Evolutionary conservation across 106 monocot genomes (phyloP), one percentile per base, ranked within the genome.

Genomic region (Cymbidium sinense): DNA sequence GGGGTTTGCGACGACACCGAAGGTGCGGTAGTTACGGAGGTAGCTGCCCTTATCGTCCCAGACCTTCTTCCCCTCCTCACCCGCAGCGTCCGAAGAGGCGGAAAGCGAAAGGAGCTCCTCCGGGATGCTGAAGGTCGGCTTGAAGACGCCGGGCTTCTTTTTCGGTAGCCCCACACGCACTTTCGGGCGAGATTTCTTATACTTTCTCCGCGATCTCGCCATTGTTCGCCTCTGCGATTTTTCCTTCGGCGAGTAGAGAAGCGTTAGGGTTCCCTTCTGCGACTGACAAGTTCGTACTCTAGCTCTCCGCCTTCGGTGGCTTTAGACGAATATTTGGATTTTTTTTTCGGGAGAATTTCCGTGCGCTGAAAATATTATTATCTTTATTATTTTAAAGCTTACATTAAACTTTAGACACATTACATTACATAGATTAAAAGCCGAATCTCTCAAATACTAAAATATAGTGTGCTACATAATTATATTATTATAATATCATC

Each of bases 1-100:
- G 7, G 98, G 98, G 79, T 98, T 98, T 18, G 91, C 64, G 73
- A 96, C 90, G 65, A 96, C 88, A n/a, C 96, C 96, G 78, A 96
- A 96, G 52, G 91, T 34, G 19, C 77, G 75, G 79, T 96, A 96
- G 86, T 96, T 96, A 30, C 73, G 62, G 71, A 96, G 75, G 77
- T 93, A 87, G 76, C 87, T 91, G 13, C 89, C 96, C 77, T 86
- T 75, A 17, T 73, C 85, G 79, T 94, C 86, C 94, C 94, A 94
- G 41, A 75, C 44, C 28, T 12, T 70, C 27, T 28, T 70, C 47
- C 37, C 39, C 8, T 61, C 61, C 69, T 30, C 78, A 17, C 36
- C 82, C n/a, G 43, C 73, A 20, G 52, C 51, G 19, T 11, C 55
- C 64, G 84, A 76, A 4, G 41, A 2, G 74, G 29, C 43, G 78